Evolutionary conservation across 176 grass and related monocot species (phyloP).

Genomic region (Zizania latifolia): DNA sequence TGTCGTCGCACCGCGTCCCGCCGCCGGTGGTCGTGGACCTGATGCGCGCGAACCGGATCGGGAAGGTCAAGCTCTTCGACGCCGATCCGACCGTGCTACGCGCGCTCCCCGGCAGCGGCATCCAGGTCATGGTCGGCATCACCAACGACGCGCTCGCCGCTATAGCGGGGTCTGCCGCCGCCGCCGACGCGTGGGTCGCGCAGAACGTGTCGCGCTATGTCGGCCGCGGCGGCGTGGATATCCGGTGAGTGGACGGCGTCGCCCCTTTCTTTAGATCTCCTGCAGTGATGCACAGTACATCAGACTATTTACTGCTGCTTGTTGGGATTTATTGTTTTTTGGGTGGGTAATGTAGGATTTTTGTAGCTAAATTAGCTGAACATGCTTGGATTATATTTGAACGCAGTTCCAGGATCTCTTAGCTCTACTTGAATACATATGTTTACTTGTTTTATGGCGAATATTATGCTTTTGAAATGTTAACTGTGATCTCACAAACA

Average conservation of each 20-base stretch:
- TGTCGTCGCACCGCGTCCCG: constrained; percentile 60
- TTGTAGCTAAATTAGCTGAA: not conserved
- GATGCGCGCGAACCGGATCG: constrained; percentile 59
- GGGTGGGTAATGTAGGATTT: not conserved
- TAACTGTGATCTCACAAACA: not conserved
- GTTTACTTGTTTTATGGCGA: not conserved
- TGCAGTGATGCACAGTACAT: not conserved
- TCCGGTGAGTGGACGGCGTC: constrained; percentile 39
- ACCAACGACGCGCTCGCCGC: constrained; percentile 53
- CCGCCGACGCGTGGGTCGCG: constrained; percentile 56
- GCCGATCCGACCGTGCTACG: constrained; percentile 45
- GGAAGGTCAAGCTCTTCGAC: constrained; percentile 83
- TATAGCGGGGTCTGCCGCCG: constrained; percentile 45
- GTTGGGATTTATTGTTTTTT: not conserved
- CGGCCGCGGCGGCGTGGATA: constrained; percentile 60
- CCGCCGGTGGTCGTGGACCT: constrained; percentile 65
- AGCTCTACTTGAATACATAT: not conserved
- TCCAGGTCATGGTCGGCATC: constrained; percentile 71
- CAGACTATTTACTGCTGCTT: not conserved
- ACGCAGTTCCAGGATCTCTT: not conserved
- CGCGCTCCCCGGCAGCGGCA: constrained; percentile 67
- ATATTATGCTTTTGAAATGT: not conserved
- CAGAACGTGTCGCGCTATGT: constrained; percentile 77
- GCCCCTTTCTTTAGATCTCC: not conserved
- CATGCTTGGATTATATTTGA: not conserved